Base-by-base conservation (phyloP, 768 basidiomycete genomes). In the Nidularia sp. region DNA sequence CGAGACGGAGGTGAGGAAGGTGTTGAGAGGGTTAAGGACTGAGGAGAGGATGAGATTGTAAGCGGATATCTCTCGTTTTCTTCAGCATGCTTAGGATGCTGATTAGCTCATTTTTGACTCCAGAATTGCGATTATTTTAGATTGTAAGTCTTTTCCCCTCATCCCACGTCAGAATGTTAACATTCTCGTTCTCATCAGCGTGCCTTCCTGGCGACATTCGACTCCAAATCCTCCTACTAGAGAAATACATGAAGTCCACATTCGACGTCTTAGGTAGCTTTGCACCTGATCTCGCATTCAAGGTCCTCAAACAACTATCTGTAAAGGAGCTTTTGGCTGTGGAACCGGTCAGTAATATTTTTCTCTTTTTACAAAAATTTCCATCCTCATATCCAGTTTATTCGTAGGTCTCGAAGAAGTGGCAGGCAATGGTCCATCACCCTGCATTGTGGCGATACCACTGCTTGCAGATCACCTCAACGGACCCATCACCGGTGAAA, bases 141-240 rank as follows among this genome's bases (percentile, higher is more conserved):
- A 86, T 57, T 83, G 80, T 80, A 55, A 52, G 77, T 55, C 34
- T 45, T 33, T 53, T 1, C 18, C 18, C 18, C 18, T 18, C 18
- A 18, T 18, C 18, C 18, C 18, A 18, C 18, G 18, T 18, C 18
- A 18, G 18, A 18, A 18, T 18, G 18, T 18, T 18, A 1, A 18
- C 18, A 18, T 18, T 18, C 18, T 18, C 18, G 18, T 18, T 18
- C 18, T 18, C 18, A 18, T 18, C 55, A 88, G 88, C 87, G 8
- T 83, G 86, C 66, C 74, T 90, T 56, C 92, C 93, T 0, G 90
- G 90, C 33, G 93, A 94, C 59, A 89, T 94, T 33, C 82, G 81
- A 8, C 75, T 90, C 5, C 93, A 93, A 64, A 91, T 95, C 43
- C 76, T 88, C 1, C 80, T 91, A 2, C 79, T 96, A 13, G 83